Base-by-base conservation (phyloP, 768 basidiomycete species). In the Suillus luteus region DNA sequence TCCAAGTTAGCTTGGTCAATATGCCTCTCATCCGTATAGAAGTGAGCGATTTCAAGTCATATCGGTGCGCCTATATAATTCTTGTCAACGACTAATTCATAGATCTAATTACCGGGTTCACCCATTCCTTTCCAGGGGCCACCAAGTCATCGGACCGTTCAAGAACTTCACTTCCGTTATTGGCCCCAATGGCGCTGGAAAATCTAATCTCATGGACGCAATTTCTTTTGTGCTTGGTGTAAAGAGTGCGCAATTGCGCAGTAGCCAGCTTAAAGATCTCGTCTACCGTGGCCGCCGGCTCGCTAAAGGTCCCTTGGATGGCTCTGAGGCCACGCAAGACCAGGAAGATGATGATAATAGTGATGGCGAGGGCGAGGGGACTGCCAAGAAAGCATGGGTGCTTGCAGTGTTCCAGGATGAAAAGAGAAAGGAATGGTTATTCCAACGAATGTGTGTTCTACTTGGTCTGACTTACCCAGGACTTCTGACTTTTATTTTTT, bases 141-240 rank as follows among this genome's bases (percentile, higher is more conserved):
- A 91, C 73, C 92, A 95, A 75, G 85, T 86, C 35, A 93, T 96
- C 55, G 95, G 95, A 1, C 95, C 95, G 1, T 95, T 96, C 80
- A 87, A 85, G 79, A 88, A 89, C 71, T 99, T 99, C 78, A 96
- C 96, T 0, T 96, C 94, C 12, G 84, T 98, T 61, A 98, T 99
- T 69, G 97, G 97, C 24, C 96, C 97, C 41, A 99, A 99, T 89
- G 96, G 97, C 63, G 95, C 96, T 1, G 97, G 97, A 64, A 99
- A 99, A 74, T 96, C 95, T 11, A 99, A 99, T 75, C 86, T 99
- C 62, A 99, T 99, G 97, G 97, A 99, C 74, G 97, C 97, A 59
- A 98, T 99, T 68, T 99, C 97, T 4, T 99, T 99, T 74, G 97
- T 99, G 10, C 88, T 99, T 7, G 97, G 97, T 37, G 91, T 99